Percentiles rank a stretch among this genome's conserved stretches.
Conservation (phyloP, 1,284 basidiomycete genomes). For the Bondarzewia mesenterica region DNA sequence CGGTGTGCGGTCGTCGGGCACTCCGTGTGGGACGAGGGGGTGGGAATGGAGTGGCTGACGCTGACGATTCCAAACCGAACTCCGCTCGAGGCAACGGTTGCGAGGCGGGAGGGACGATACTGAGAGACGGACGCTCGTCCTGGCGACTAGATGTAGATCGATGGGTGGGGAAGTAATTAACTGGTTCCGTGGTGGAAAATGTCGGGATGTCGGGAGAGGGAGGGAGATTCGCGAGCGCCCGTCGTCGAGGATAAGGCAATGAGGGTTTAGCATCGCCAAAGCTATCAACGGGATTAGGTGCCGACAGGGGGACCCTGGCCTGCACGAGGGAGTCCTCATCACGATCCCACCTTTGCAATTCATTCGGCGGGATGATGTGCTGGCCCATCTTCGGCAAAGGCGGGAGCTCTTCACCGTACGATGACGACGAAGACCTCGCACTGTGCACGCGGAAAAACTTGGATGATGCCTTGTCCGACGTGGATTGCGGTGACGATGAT, state of each 20-base stretch:
- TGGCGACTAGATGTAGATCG: slow-evolving; percentile 4
- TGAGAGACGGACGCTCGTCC: neutral
- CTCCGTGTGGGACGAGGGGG: slow-evolving; percentile 17
- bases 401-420: slow-evolving; percentile 39
- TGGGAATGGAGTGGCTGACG: slow-evolving; percentile 3
- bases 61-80: neutral
- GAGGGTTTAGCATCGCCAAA: neutral
- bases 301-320: neutral
- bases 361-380: slow-evolving; percentile 45
- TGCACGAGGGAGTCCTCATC: neutral
- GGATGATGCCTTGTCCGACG: slow-evolving; percentile 45
- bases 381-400: slow-evolving; percentile 29
- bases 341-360: slow-evolving; percentile 27
- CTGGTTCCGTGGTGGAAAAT: slow-evolving; percentile 23
- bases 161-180: slow-evolving; percentile 20
- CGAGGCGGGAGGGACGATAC: neutral
- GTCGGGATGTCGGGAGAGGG: slow-evolving; percentile 20
- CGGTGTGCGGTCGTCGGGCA: slow-evolving; percentile 6
- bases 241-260: neutral
- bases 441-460: slow-evolving; percentile 40
- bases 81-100: slow-evolving; percentile 1
- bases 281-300: neutral
- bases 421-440: slow-evolving; percentile 50
- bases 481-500: slow-evolving; percentile 48
- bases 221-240: neutral